Percentiles rank a stretch among this genome's conserved stretches.
Evolutionary conservation across 1,284 basidiomycete species (phyloP).

Genomic region (Golubevia sp.): DNA sequence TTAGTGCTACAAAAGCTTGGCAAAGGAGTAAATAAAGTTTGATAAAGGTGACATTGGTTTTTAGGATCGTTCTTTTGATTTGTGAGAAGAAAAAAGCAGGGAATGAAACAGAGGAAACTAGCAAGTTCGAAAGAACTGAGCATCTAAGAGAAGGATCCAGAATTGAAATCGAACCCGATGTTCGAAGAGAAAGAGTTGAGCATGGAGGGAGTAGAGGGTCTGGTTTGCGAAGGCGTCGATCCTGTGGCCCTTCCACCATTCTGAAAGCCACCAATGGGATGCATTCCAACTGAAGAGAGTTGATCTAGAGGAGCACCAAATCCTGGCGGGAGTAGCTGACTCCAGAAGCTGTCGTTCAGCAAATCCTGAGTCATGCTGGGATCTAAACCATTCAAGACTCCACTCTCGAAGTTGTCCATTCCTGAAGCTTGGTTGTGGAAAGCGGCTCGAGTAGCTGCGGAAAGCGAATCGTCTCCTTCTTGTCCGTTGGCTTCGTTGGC

Average conservation of each 20-base stretch:
- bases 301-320: slow-evolving; percentile 17
- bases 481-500: slow-evolving; percentile 11
- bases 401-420: neutral
- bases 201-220: neutral
- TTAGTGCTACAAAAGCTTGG: too few relatives aligned
- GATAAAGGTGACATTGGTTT: too few relatives aligned
- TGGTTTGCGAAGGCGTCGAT: neutral
- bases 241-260: neutral
- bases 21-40: too few relatives aligned
- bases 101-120: too few relatives aligned
- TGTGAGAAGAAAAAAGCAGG: too few relatives aligned
- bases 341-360: slow-evolving; percentile 42
- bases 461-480: neutral
- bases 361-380: too few relatives aligned
- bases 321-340: slow-evolving; percentile 37
- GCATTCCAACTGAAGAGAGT: neutral
- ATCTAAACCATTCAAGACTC: neutral
- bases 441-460: neutral
- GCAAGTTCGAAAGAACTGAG: too few relatives aligned
- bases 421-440: neutral
- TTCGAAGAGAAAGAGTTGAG: neutral
- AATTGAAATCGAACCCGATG: too few relatives aligned
- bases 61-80: too few relatives aligned
- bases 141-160: too few relatives aligned
- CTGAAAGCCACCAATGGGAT: neutral